Base-by-base conservation (phyloP, 2,329 filamentous ascomycete genomes). In the Fusarium aywerte region DNA sequence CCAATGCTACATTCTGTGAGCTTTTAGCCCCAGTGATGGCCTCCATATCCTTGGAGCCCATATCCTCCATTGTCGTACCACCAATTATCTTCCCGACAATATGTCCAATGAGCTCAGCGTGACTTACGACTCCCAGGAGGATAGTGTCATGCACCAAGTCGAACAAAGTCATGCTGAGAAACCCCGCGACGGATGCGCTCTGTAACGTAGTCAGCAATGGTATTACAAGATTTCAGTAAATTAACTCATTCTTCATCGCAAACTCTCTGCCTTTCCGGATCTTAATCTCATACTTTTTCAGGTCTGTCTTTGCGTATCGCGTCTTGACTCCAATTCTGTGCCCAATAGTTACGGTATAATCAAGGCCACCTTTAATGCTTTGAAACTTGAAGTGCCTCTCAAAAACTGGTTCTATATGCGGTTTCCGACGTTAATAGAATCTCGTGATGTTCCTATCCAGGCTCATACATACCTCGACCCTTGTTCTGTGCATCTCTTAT, bases 101-200 rank as follows among this genome's bases (percentile, higher is more conserved):
- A 3, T 58, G 54, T 0, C 54, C 54, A 1, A 58, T 43, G 4
- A 58, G 54, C 5, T 57, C 54, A 20, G 48, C 54, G 16, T 57
- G 54, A 1, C 38, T 53, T 4, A 58, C 38, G 0, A 58, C 5
- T 4, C 54, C 48, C 4, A 58, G 5, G 11, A 31, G 48, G n/a
- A 58, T 54, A 7, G 48, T 48, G 25, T 58, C 48, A 4, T 58
- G 54, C 54, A 58, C 54, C 39, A 58, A 44, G 10, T 58, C 48
- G 38, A 54, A 58, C 10, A 58, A n/a, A 20, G 7, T 54, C 32
- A 8, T 58, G 54, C 3, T 58, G 54, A 2, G 38, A 44, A 15
- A 58, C 48, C 4, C 54, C 54, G 3, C 48, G 54, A 38, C 32
- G 47, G n/a, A 57, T 38, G 16, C 54, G 54, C 7, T 57, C 54